These are phyloP conservation scores for Fraxinus sp. DNA, from an alignment of 305 asterid genomes.

Conservation along the genomic window DNA sequence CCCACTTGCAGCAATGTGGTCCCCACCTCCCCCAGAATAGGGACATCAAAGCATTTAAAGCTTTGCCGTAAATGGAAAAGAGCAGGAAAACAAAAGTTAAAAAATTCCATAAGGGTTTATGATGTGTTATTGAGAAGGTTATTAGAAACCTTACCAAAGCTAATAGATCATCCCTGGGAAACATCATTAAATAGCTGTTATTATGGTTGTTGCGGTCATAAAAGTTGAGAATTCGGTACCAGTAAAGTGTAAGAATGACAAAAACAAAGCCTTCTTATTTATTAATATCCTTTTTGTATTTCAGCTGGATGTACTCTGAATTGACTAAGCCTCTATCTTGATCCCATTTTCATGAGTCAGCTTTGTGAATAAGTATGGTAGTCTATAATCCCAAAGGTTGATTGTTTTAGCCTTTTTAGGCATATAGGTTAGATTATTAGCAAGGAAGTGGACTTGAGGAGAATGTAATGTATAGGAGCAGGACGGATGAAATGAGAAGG, in stretches of 20 bases:
- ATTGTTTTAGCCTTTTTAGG: not conserved
- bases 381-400: not conserved
- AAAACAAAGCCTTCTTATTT: not conserved
- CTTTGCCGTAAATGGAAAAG: not conserved
- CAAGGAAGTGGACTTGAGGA: not conserved
- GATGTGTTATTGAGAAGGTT: not conserved
- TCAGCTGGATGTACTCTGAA: not conserved
- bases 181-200: not conserved
- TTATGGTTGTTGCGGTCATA: not conserved
- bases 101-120: not conserved
- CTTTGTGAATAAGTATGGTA: not conserved
- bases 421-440: not conserved
- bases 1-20: not conserved
- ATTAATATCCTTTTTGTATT: not conserved
- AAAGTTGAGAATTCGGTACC: not conserved
- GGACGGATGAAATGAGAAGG: not conserved
- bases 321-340: not conserved
- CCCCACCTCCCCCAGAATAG: not conserved
- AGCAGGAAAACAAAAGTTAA: not conserved
- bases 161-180: not conserved
- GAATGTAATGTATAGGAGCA: not conserved
- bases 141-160: slow-evolving; percentile 9
- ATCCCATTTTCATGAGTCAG: not conserved
- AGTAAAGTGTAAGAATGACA: slow-evolving; percentile 7
- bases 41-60: not conserved